Evolutionary conservation across 345 rosid genomes (phyloP).

Genomic region (Cardamine resedifolia): DNA sequence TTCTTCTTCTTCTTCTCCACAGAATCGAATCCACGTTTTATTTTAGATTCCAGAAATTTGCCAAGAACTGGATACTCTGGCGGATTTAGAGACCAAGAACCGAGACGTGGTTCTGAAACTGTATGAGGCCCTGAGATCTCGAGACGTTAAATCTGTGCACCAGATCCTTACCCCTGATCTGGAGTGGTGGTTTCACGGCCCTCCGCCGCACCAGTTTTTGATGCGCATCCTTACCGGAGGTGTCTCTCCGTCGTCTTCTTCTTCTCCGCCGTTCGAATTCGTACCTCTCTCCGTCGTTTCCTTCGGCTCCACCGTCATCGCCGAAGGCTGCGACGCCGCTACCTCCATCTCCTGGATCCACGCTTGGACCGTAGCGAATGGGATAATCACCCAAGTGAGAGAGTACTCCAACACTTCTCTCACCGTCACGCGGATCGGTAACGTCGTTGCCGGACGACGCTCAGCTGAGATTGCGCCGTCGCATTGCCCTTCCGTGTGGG

Average conservation of each 20-base stretch:
- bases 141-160: constrained; percentile 78
- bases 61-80: constrained; percentile 83
- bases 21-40: neutral
- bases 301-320: constrained; percentile 70
- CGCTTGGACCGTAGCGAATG: constrained; percentile 95
- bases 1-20: constrained; percentile 14
- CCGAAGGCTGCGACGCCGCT: constrained; percentile 72
- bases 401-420: constrained; percentile 97
- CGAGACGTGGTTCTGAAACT: constrained; percentile 79
- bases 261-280: constrained; percentile 44
- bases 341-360: constrained; percentile 82
- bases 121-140: constrained; percentile 76
- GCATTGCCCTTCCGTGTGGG: constrained; percentile 79
- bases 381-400: constrained; percentile 85
- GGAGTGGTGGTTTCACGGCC: constrained; percentile 99
- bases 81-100: constrained; percentile 57
- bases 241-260: constrained; percentile 14
- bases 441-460: constrained; percentile 32
- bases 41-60: constrained; percentile 1
- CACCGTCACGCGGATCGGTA: constrained; percentile 75
- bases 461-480: constrained; percentile 43
- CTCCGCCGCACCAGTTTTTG: constrained; percentile 95
- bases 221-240: constrained; percentile 93
- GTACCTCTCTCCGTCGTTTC: constrained; percentile 47
- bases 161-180: constrained; percentile 80